These are phyloP conservation scores for Pichia exigua DNA, from an alignment of 805 yeast species.

Conservation along the genomic window DNA sequence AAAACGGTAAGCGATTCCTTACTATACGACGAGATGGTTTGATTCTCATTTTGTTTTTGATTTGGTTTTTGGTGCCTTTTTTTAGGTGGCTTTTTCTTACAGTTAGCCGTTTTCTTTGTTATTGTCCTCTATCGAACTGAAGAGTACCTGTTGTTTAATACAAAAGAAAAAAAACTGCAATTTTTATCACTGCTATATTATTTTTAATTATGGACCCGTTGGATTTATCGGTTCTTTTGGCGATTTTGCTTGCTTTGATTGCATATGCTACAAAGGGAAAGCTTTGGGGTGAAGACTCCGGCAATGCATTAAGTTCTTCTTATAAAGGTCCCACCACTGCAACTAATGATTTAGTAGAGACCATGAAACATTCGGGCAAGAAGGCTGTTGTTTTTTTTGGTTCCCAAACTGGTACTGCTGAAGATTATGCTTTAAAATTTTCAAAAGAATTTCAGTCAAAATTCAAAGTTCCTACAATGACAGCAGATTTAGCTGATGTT, in stretches of 20 bases:
- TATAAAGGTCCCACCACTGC: slow-evolving; percentile 30
- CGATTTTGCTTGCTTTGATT: slow-evolving; percentile 55
- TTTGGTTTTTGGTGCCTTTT: background rate
- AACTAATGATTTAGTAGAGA: slow-evolving; percentile 52
- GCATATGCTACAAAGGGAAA: slow-evolving; percentile 62
- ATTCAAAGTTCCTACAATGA: slow-evolving; percentile 75
- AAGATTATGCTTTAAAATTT: slow-evolving; percentile 87
- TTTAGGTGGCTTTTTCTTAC: background rate
- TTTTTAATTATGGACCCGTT: slow-evolving; percentile 53
- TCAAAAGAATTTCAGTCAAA: slow-evolving; percentile 80
- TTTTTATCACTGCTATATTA: no score
- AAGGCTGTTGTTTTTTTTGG: slow-evolving; percentile 79
- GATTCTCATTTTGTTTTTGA: background rate
- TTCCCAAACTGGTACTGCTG: slow-evolving; percentile 98
- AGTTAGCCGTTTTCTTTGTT: background rate
- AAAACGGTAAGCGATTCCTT: background rate
- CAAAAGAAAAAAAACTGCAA: background rate
- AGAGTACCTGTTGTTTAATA: background rate
- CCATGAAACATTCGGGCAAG: slow-evolving; percentile 54
- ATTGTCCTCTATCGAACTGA: no score
- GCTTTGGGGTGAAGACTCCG: slow-evolving; percentile 32
- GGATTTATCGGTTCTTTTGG: slow-evolving; percentile 61
- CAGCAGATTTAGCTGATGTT: slow-evolving; percentile 81
- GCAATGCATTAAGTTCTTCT: slow-evolving; percentile 16
- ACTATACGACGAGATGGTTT: background rate